Evolutionary conservation across 139 green algal species (phyloP).

Genomic region (Closterium sp.): DNA sequence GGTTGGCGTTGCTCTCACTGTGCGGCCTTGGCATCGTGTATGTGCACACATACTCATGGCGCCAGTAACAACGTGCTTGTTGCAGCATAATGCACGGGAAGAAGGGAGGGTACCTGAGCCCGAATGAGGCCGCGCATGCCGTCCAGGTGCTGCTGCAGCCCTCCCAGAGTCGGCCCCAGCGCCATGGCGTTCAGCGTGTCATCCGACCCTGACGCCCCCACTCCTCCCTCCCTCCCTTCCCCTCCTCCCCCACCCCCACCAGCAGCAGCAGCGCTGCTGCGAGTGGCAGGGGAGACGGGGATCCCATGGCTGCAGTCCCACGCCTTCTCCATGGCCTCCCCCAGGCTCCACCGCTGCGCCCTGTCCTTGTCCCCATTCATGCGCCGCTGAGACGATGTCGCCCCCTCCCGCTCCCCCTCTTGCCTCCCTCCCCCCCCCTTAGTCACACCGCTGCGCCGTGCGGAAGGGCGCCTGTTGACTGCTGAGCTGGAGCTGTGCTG

Average conservation of each 20-base stretch:
- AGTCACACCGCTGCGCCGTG: not conserved
- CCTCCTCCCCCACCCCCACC: not conserved
- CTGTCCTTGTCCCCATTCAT: conserved; percentile 30
- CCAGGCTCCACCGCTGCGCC: conserved; percentile 22
- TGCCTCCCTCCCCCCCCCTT: not conserved
- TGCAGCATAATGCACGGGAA: too few species aligned
- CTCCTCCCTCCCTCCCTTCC: not conserved
- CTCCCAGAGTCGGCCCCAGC: not conserved
- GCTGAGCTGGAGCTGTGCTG: not conserved
- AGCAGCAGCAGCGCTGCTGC: not conserved
- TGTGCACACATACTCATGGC: too few species aligned
- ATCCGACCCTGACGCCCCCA: too few species aligned
- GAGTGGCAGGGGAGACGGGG: not conserved
- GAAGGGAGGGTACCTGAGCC: not conserved
- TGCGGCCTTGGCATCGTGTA: too few species aligned
- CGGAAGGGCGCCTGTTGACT: not conserved
- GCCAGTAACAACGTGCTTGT: too few species aligned
- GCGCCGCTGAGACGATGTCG: not conserved
- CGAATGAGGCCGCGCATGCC: not conserved
- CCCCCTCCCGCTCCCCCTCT: conserved; percentile 3
- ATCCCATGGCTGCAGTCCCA: not conserved
- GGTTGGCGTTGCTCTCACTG: too few species aligned
- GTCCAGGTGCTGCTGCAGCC: not conserved
- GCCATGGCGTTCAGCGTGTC: not conserved
- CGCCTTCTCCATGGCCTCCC: conserved; percentile 19